phyloP scores from a whole-genome alignment of 2,329 filamentous ascomycete genomes.

The Aschersonia sp. region DNA sequence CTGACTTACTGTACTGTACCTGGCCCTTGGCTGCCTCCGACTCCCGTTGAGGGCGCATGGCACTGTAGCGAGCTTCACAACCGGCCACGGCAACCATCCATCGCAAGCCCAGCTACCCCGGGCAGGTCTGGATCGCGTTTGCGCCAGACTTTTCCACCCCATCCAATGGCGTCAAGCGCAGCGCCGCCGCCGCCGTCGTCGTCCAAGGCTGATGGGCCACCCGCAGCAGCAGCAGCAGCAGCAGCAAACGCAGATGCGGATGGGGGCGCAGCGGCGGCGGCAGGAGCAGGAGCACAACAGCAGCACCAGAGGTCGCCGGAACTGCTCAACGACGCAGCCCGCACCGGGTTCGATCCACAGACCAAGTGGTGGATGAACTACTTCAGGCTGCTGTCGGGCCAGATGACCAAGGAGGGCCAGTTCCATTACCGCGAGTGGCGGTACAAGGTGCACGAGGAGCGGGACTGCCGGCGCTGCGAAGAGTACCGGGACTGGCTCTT shows the following conservation, averaged over 20 bases:
- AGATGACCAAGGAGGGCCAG: constrained; percentile 52
- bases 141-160: too few relatives aligned
- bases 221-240: too few relatives aligned
- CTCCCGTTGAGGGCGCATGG: too few relatives aligned
- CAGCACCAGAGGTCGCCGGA: constrained; percentile 8
- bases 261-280: too few relatives aligned
- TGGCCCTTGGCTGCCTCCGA: too few relatives aligned
- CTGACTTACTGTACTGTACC: too few relatives aligned
- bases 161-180: constrained; percentile 3
- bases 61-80: too few relatives aligned
- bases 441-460: constrained; percentile 59
- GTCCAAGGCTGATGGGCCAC: constrained; percentile 6
- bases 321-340: constrained; percentile 41
- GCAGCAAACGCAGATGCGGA: too few relatives aligned
- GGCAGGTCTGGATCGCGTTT: too few relatives aligned
- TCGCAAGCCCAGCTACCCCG: too few relatives aligned
- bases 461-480: constrained; percentile 72
- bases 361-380: constrained; percentile 64
- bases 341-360: constrained; percentile 48
- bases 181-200: constrained; percentile 1
- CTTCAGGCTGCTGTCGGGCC: constrained; percentile 66
- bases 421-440: constrained; percentile 66
- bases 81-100: too few relatives aligned
- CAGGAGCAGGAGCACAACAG: constrained; percentile 1
- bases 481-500: constrained; percentile 72